Base-by-base conservation (phyloP, 108 stramenopile species). In the Cyclostephanos tholiformis region DNA sequence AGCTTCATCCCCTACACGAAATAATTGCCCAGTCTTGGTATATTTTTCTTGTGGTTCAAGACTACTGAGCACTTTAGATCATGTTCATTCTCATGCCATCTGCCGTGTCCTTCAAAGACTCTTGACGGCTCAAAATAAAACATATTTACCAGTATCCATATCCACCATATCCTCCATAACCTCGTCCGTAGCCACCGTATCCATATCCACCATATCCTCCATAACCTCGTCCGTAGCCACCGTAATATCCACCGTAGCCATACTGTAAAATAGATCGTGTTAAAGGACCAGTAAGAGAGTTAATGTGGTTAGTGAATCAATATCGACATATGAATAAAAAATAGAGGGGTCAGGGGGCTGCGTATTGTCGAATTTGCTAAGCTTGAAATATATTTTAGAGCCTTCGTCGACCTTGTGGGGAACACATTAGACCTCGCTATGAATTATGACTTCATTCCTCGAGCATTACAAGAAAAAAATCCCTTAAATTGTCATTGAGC, bases 141-240 rank as follows among this genome's bases (percentile, higher is more conserved):
- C 41, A 41, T 12, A 10, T 41, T 56, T 16, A 43, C 30, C 25
- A 44, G 22, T 65, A 65, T 50, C 48, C 44, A 36, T 41, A 41
- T 63, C 55, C 30, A 29, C 60, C 59, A 70, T 70, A 70, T 63
- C 63, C 63, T 16, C 63, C 63, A 39, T 63, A 63, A n/a, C 69
- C 69, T 43, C 69, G 69, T 27, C 69, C 74, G 35, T 75, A 75
- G 46, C 74, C 73, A 23, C 49, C 46, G 16, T 64, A 65, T 36
- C 36, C 36, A 36, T 41, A 41, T 63, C 55, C 30, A 29, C 60
- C 59, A 70, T 70, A 70, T 63, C 63, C 63, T 16, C 63, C 63
- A 39, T 63, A 63, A n/a, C 69, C 69, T 43, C 69, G 69, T 27
- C 69, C 74, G 35, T 75, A 75, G 46, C 74, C 73, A 23, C 49